Evolutionary conservation across 148 eudicot species (phyloP), one percentile per base, ranked within the genome.

Genomic region (Rhododendron kiyosumense): DNA sequence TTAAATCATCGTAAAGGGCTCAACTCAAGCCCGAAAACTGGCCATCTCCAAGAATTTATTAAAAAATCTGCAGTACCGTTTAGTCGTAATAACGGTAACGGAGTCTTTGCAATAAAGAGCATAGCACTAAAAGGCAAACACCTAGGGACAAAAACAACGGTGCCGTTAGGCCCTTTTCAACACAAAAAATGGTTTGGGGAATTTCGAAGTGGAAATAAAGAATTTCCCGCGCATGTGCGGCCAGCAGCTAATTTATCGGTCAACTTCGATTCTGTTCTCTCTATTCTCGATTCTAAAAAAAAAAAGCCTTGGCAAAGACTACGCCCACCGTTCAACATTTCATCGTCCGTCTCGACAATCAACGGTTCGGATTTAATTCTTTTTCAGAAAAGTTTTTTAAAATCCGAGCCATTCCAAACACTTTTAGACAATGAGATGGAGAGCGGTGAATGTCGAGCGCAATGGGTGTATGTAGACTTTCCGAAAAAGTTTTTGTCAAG

Each of bases 161-260:
- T 36, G 67, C 84, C 84, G 84, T 61, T 82, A 82, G 74, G 74
- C n/a, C 71, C 26, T 34, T 80, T 48, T 9, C 34, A 51, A 10
- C 13, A 26, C 28, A 46, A 30, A 1, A 10, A 13, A 12, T 20
- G 24, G 3, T 3, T 14, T 52, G 57, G 30, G 38, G 83, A 30
- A 61, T 61, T 82, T 13, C 84, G n/a, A 82, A 34, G 32, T 4
- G 54, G 75, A 69, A 54, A 57, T 57, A 81, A 57, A 81, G 15
- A 82, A 82, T 20, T 59, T 78, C 74, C 73, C 74, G 84, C 83
- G 11, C 83, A 30, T 32, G 20, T 30, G 45, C 67, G 7, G 13
- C 15, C 41, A 11, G 10, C n/a, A 13, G 4, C 38, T 71, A 13
- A n/a, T 71, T 71, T 34, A 30, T 48, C 3, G 69, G 45, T 81